Base-by-base conservation (phyloP, 2,329 filamentous ascomycete species). In the Colletotrichum sp. region DNA sequence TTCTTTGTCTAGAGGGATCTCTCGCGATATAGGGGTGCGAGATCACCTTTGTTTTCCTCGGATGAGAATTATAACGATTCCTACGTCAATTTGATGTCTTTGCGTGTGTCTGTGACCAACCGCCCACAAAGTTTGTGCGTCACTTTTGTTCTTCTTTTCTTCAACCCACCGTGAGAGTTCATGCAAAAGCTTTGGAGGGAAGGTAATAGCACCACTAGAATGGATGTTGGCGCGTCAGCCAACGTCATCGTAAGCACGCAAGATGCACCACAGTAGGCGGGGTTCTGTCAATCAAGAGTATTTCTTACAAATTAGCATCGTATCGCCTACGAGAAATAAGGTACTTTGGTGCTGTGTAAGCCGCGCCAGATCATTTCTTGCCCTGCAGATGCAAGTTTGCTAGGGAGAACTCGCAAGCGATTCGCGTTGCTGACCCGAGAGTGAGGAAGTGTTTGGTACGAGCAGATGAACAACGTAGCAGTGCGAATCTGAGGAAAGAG, bases 51-150 rank as follows among this genome's bases (percentile, higher is more conserved):
- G 39, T 36, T 44, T 34, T 44, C 39, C 18, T n/a, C 39, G 39
- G 39, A 68, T 32, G 44, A 72, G 24, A 63, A 72, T 57, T 59
- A 36, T 68, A 57, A 75, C 5, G 59, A 75, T 71, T 59, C 68
- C 59, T 16, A 71, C 59, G 67, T 71, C 49, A 21, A 49, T n/a
- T 44, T 0, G 21, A 30, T 32, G 13, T 1, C 28, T 44, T n/a
- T 32, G 15, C 21, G 21, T 57, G 52, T 21, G 7, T 21, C n/a
- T 57, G n/a, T 24, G 49, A 55, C 49, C 49, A 0, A 21, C 49
- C 36, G 15, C 16, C 1, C 4, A 39, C 36, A 3, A 39, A 3
- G 15, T 9, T 39, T 39, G 8, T 39, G 36, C 36, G 3, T 4
- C 15, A 39, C 3, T 9, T 0, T 1, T 36, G 0, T 9, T 5